Evolutionary conservation across 164 flowering plant species (phyloP).

Genomic region (Aristolochia contorta): DNA sequence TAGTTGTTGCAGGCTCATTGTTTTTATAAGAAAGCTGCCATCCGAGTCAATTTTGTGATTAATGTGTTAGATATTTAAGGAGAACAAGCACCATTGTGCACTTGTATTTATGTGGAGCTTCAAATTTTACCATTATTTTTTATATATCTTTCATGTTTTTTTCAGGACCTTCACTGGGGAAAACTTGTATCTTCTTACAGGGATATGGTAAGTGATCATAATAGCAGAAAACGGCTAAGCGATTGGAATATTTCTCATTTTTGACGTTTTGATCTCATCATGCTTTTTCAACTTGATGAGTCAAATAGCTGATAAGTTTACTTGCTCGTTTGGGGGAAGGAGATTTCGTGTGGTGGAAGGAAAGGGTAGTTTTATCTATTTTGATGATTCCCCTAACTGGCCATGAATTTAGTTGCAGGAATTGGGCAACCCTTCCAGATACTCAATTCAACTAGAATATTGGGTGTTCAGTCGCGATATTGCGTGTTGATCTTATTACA

Average conservation of each 20-base stretch:
- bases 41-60: background rate
- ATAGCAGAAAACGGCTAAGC: background rate
- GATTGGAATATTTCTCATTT: background rate
- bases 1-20: background rate
- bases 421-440: no score
- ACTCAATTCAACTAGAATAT: no score
- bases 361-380: background rate
- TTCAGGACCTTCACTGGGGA: background rate
- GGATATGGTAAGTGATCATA: background rate
- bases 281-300: background rate
- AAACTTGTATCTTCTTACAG: slow-evolving; percentile 1
- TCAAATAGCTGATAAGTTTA: background rate
- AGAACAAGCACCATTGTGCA: background rate
- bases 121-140: background rate
- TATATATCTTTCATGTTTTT: background rate
- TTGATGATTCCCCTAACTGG: background rate
- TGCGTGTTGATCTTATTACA: no score
- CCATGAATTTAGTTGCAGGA: no score
- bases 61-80: background rate
- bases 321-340: background rate
- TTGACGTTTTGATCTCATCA: background rate
- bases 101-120: background rate
- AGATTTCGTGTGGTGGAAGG: background rate
- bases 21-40: background rate
- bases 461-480: no score